These are phyloP conservation scores for Phylloporus scabripes DNA, from an alignment of 768 basidiomycete species.

Conservation along the genomic window DNA sequence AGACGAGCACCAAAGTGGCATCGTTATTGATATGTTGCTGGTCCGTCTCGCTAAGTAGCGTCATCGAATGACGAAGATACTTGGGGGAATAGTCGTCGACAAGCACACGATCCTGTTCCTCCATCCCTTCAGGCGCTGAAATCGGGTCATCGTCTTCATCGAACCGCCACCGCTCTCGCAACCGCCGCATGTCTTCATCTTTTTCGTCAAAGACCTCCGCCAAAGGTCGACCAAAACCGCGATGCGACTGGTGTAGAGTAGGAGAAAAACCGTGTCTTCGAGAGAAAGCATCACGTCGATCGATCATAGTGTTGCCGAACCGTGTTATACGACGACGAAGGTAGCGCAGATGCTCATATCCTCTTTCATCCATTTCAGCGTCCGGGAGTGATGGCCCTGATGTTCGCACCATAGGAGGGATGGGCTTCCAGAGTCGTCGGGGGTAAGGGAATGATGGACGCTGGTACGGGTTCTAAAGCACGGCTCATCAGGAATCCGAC, in stretches of 20 bases:
- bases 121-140: constrained; percentile 51
- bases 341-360: constrained; percentile 20
- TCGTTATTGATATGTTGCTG: constrained; percentile 47
- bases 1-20: constrained; percentile 39
- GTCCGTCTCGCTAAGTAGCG: constrained; percentile 52
- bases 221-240: constrained; percentile 24
- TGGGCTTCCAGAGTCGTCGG: constrained; percentile 62
- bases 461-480: constrained; percentile 65
- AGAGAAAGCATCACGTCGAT: constrained; percentile 49
- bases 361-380: constrained; percentile 12
- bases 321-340: constrained; percentile 77
- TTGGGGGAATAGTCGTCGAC: constrained; percentile 65
- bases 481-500: neutral
- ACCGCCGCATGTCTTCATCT: constrained; percentile 37
- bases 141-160: constrained; percentile 60
- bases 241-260: constrained; percentile 1
- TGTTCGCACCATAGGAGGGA: constrained; percentile 38
- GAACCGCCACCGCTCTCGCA: constrained; percentile 62
- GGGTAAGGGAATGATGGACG: constrained; percentile 50
- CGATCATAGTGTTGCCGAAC: constrained; percentile 71
- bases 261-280: constrained; percentile 22
- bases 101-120: constrained; percentile 65
- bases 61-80: constrained; percentile 53
- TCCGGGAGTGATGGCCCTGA: constrained; percentile 29
- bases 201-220: constrained; percentile 20